Conservation (phyloP, 805 yeast genomes). For the Jamesozyma gamospora region DNA sequence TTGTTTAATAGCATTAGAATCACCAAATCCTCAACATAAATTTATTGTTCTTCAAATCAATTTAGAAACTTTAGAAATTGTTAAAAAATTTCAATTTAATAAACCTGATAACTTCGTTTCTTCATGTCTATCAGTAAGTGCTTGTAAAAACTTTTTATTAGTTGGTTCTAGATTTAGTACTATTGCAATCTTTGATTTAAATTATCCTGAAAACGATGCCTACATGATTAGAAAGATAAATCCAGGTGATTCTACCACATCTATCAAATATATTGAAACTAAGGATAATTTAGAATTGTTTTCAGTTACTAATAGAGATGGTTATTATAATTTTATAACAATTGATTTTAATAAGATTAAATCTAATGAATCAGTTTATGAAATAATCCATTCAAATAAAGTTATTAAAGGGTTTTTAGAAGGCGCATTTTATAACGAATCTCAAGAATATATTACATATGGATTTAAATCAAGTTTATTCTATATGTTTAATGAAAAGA, state of each 20-base stretch:
- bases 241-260: conserved; percentile 61
- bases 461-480: conserved; percentile 80
- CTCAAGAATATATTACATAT: conserved; percentile 47
- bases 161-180: conserved; percentile 70
- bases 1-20: conserved; percentile 41
- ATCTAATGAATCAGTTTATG: not conserved
- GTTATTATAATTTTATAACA: conserved; percentile 41
- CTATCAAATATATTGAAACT: conserved; percentile 34
- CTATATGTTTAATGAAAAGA: conserved; percentile 73
- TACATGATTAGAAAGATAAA: conserved; percentile 37
- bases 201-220: conserved; percentile 13
- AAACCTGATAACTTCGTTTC: conserved; percentile 46
- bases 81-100: conserved; percentile 14
- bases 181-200: conserved; percentile 43
- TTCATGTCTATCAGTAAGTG: conserved; percentile 44
- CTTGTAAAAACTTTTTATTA: conserved; percentile 37
- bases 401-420: conserved; percentile 72
- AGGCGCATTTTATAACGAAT: conserved; percentile 44
- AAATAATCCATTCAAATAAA: conserved; percentile 45
- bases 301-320: conserved; percentile 56
- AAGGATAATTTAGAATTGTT: conserved; percentile 17
- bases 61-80: conserved; percentile 20
- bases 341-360: conserved; percentile 16
- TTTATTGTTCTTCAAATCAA: conserved; percentile 36
- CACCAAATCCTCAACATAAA: conserved; percentile 56